Conservation (phyloP, 352 stramenopile genomes). For the Globisporangium spiculum region DNA sequence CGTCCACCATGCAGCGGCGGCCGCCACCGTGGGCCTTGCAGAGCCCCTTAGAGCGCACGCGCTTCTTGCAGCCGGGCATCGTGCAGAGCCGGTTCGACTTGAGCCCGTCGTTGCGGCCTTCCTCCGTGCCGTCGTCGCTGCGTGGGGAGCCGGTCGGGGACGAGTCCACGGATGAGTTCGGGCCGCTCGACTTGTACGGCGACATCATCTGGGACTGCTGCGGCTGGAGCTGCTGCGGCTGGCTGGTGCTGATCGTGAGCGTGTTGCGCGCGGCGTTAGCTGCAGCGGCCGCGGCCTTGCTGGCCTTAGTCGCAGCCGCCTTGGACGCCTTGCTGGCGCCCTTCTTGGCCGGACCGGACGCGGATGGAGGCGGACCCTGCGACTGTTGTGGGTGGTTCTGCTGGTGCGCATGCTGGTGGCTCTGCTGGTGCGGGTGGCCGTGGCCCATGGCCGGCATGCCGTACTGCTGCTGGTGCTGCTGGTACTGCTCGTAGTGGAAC, state of each 20-base stretch:
- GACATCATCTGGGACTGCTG: not conserved
- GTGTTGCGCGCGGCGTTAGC: conserved; percentile 14
- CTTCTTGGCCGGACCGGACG: conserved; percentile 2
- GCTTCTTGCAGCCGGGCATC: conserved; percentile 82
- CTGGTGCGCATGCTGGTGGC: conserved; percentile 9
- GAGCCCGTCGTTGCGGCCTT: conserved; percentile 52
- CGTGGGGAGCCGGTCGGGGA: conserved; percentile 16
- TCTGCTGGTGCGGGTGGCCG: conserved; percentile 25
- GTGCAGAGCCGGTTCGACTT: conserved; percentile 83
- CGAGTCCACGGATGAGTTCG: conserved; percentile 16
- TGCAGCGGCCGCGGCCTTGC: conserved; percentile 5
- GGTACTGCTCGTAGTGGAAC: conserved; percentile 58
- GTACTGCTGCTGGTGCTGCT: conserved; percentile 57
- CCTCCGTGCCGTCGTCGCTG: conserved; percentile 19
- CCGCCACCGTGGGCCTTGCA: conserved; percentile 83
- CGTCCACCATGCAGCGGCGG: conserved; percentile 76
- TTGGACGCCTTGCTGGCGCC: not conserved
- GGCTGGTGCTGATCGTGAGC: conserved; percentile 19
- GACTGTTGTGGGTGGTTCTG: not conserved
- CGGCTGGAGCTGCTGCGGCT: not conserved
- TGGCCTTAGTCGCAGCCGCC: conserved; percentile 11
- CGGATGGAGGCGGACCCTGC: not conserved
- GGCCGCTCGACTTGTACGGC: conserved; percentile 10
- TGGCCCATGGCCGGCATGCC: conserved; percentile 28
- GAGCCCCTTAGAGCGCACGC: conserved; percentile 78